Evolutionary conservation across 2,329 filamentous ascomycete species (phyloP), one percentile per base, ranked within the genome.

Genomic region (Zymoseptoria passerinii): DNA sequence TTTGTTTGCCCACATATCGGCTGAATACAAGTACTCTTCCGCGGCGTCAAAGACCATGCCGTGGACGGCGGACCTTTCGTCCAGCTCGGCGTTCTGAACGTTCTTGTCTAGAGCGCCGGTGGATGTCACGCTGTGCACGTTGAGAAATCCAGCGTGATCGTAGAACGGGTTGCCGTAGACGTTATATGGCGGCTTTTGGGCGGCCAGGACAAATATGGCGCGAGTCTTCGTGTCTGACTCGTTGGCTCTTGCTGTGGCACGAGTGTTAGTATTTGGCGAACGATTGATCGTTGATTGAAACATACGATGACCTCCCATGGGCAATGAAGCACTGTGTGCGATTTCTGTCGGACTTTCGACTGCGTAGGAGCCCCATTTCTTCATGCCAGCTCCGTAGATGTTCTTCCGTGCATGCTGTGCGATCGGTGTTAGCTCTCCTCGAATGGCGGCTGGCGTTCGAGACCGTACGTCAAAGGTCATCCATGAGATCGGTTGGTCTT

Each of bases 91-190:
- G 74, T 90, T 87, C 64, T 91, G 88, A 53, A 87, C 78, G 70
- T 88, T 86, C 53, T 80, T 71, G 27, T 80, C 76, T 20, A 90
- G 78, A n/a, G 75, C 75, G 27, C 87, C 87, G 1, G 72, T 67
- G 8, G 71, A 58, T 52, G 82, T 79, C 54, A 86, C 81, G 55
- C 81, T 79, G 75, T 90, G 90, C 71, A 95, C 83, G 70, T 91
- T 90, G 61, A 90, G 89, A 71, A 84, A 87, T 63, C 89, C 89
- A 44, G 90, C 90, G 71, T 92, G 82, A 61, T 89, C 83, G 79
- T 95, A 95, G 75, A 95, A 95, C 8, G 90, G 90, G 73, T 94
- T 94, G 73, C 88, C 89, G 75, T 95, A 95, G 62, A 95, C 88
- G 66, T 83, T 83, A 73, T 90, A 89, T 0, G 90, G 90, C 1